Base-by-base conservation (phyloP, 2,329 filamentous ascomycete species). In the Xylariaceae sp. region DNA sequence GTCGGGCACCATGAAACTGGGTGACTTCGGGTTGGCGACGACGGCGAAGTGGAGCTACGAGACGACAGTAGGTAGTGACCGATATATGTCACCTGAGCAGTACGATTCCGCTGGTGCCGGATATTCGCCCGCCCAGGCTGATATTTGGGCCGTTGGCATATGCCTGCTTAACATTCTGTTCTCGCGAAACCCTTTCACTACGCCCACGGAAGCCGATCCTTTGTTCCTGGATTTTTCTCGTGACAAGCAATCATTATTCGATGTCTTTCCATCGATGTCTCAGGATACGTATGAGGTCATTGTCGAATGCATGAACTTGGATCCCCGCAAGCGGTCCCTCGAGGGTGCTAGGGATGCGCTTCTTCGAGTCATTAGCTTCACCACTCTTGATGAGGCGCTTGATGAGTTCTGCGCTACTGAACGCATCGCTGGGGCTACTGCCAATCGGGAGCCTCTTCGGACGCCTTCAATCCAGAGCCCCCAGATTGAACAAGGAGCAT, bases 11-110 rank as follows among this genome's bases (percentile, higher is more conserved):
- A 88, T 97, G 88, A 99, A 99, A 76, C 84, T 99, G 34, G 94
- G 94, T 66, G 94, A 99, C 72, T 96, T 97, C 70, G 94, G 94
- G 51, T 79, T 99, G 59, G 92, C 92, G 48, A 96, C 92, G 10
- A 88, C 85, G 6, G 90, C 95, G 57, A 79, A 85, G 63, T 96
- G 90, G 91, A 95, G 89, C 21, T 88, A 88, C 65, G 94, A 99
- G 76, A 86, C 87, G 59, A 94, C 89, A 58, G 94, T 99, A 44
- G 94, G 94, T 61, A 97, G 94, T 70, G 94, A 99, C 70, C 90
- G 94, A 52, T 99, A 99, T 76, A 99, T 99, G 94, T 92, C 94
- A 52, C 94, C 94, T 5, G 94, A 99, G 74, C 94, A 99, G 72
- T 97, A 94, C 66, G 92, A 97, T 70, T 91, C 92, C 49, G 84